A percentile compares a stretch with the other conserved stretches of the same genome.
Conservation (phyloP, 1,284 basidiomycete species). For the Omphalotus olearius region DNA sequence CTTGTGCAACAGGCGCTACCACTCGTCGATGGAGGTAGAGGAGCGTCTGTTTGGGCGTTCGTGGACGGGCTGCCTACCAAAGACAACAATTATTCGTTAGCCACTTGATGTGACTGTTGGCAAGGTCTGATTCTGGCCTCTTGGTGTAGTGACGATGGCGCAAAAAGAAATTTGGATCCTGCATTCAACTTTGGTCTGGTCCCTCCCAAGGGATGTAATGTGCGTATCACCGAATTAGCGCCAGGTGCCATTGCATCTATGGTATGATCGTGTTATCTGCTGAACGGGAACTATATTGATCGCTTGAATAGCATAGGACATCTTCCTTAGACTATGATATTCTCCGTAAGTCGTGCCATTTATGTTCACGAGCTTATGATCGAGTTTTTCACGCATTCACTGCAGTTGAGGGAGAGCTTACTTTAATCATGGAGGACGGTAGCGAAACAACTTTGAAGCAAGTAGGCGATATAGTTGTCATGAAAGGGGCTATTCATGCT, state of each 20-base stretch:
- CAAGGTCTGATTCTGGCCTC: constrained; percentile 14
- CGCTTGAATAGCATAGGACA: constrained; percentile 36
- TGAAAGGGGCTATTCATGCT: constrained; percentile 56
- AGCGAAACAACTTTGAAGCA: constrained; percentile 48
- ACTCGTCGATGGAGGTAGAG: constrained; percentile 14
- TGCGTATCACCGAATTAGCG: constrained; percentile 53
- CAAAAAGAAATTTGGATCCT: constrained; percentile 33
- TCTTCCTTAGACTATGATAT: constrained; percentile 60
- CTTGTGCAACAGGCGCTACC: neutral
- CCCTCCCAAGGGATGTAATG: constrained; percentile 41
- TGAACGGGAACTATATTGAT: neutral
- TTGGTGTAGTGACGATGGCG: constrained; percentile 45
- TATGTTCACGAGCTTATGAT: neutral
- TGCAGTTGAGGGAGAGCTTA: constrained; percentile 51
- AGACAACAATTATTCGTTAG: constrained; percentile 43
- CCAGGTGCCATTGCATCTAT: constrained; percentile 47
- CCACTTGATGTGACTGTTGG: neutral
- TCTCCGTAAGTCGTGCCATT: constrained; percentile 36
- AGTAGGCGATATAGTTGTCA: constrained; percentile 53
- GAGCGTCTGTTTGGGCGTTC: constrained; percentile 41
- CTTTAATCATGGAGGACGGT: constrained; percentile 55
- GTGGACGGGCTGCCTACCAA: constrained; percentile 43
- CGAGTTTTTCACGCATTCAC: neutral
- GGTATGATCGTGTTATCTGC: constrained; percentile 30
- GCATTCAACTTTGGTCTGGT: constrained; percentile 40